Conservation (phyloP, 2,329 filamentous ascomycete species). For the Diplodia scrobiculata region DNA sequence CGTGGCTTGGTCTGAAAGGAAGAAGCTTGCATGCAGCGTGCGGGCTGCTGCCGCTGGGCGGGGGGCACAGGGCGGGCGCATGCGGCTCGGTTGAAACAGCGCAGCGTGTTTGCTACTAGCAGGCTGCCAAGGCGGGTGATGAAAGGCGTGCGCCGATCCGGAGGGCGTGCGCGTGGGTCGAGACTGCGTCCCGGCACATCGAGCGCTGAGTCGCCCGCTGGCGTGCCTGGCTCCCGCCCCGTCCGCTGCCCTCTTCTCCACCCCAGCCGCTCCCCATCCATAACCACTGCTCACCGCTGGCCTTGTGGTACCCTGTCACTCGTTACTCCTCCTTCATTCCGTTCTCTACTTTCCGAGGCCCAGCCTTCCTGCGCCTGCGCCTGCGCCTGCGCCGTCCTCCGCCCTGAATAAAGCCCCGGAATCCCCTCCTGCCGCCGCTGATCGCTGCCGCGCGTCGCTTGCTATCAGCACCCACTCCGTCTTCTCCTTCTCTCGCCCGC, state of each 20-base stretch:
- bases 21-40: conserved; percentile 21
- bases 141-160: conserved; percentile 26
- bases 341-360: not conserved
- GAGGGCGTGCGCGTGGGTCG: conserved; percentile 26
- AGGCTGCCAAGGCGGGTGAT: conserved; percentile 20
- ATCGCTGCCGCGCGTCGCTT: conserved; percentile 23
- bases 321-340: conserved; percentile 25
- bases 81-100: conserved; percentile 25
- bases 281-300: conserved; percentile 24
- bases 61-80: conserved; percentile 1
- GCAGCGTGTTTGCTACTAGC: conserved; percentile 14
- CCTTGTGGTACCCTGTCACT: conserved; percentile 25
- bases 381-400: not conserved
- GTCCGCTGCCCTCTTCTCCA: conserved; percentile 22
- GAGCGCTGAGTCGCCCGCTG: conserved; percentile 12
- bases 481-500: not conserved
- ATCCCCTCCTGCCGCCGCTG: conserved; percentile 14
- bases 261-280: conserved; percentile 20
- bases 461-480: not conserved
- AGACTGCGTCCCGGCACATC: conserved; percentile 26
- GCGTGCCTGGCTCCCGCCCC: conserved; percentile 25
- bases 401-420: conserved; percentile 23
- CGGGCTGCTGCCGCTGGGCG: not conserved
- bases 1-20: conserved; percentile 1
- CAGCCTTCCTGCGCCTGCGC: not conserved